A percentile compares a stretch with the other conserved stretches of the same genome.
phyloP scores from a whole-genome alignment of 176 grass and related monocot species.

The Poa pratensis region DNA sequence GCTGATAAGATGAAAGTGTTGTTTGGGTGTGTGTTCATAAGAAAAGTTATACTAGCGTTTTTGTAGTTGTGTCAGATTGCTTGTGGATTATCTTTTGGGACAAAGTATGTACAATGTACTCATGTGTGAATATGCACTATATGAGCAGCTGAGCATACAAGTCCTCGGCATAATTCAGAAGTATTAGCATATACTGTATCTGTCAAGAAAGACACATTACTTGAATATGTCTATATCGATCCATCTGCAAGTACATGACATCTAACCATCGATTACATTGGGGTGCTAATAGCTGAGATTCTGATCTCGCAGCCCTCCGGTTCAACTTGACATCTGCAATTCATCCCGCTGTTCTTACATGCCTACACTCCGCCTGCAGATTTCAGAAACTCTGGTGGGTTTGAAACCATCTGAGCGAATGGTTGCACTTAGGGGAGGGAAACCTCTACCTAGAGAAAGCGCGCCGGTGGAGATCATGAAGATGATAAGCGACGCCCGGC shows the following conservation, averaged over 20 bases:
- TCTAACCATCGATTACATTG: no score
- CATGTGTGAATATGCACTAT: conserved; percentile 19
- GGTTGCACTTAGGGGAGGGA: background rate
- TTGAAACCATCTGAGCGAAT: background rate
- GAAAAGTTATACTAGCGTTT: background rate
- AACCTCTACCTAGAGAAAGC: conserved; percentile 51
- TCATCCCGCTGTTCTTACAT: no score
- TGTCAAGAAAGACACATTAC: no score
- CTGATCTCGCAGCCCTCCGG: no score
- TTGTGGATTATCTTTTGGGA: background rate
- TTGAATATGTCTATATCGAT: no score
- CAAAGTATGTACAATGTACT: no score
- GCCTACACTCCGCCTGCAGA: conserved; percentile 46
- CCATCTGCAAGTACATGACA: no score
- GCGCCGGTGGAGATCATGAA: conserved; percentile 74
- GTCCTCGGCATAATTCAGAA: background rate
- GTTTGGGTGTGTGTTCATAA: background rate
- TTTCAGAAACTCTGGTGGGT: background rate
- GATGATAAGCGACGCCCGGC: conserved; percentile 71
- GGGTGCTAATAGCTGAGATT: no score
- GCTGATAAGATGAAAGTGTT: background rate
- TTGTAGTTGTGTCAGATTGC: background rate
- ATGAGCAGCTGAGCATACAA: background rate
- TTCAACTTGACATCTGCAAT: no score
- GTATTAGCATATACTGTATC: no score